These are phyloP conservation scores for Suillus placidus DNA, from an alignment of 768 basidiomycete species.

Conservation along the genomic window DNA sequence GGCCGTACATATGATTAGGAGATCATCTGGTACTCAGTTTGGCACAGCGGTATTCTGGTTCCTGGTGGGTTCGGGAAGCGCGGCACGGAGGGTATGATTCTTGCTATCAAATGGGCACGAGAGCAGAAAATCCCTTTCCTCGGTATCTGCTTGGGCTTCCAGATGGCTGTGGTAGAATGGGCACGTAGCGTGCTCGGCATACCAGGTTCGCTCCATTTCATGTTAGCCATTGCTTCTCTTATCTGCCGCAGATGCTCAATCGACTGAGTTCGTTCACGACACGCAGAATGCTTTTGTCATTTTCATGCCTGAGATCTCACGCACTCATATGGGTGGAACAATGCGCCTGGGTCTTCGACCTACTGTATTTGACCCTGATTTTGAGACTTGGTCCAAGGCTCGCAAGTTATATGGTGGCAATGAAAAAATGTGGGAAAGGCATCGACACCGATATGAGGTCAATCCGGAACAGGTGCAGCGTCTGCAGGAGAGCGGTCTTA, in stretches of 20 bases:
- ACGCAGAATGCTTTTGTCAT: conserved; percentile 77
- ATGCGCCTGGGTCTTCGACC: conserved; percentile 99
- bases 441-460: conserved; percentile 95
- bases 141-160: conserved; percentile 97
- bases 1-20: not conserved
- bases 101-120: conserved; percentile 96
- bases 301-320: conserved; percentile 99
- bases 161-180: conserved; percentile 95
- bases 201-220: conserved; percentile 45
- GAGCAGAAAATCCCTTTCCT: conserved; percentile 95
- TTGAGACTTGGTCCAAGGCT: conserved; percentile 69
- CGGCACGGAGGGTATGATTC: conserved; percentile 96
- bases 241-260: conserved; percentile 68
- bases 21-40: conserved; percentile 13
- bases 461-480: conserved; percentile 84
- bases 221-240: conserved; percentile 11
- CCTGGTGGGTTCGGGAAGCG: conserved; percentile 95
- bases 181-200: conserved; percentile 81
- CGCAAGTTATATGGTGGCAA: conserved; percentile 84
- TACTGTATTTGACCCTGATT: conserved; percentile 79
- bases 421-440: conserved; percentile 90
- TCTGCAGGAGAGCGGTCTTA: conserved; percentile 72
- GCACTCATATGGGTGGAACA: conserved; percentile 98
- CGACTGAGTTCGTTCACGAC: conserved; percentile 73
- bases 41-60: conserved; percentile 85